Evolutionary conservation across 108 stramenopile genomes (phyloP), one percentile per base, ranked within the genome.

Genomic region (Skeletonema potamos): DNA sequence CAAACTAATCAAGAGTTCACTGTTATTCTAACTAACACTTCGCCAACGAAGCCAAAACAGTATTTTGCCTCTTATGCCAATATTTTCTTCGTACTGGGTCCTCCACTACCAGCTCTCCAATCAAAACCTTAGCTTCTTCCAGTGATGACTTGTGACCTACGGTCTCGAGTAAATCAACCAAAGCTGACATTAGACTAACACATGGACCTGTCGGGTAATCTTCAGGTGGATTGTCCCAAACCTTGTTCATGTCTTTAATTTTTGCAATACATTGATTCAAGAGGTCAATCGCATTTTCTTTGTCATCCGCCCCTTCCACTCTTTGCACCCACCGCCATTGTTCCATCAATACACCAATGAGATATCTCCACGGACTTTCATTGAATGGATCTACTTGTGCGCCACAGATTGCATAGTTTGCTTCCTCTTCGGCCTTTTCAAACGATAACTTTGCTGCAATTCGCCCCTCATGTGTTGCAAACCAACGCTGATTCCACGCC

Each of bases 401-500:
- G 10, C 82, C 82, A 13, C 66, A 67, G 6, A 91, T 27, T 34
- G 90, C 87, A 76, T 89, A 91, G 28, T 85, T 77, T 1, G 87
- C 79, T 68, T 90, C 88, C 81, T 72, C 60, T 18, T 58, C 24
- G 18, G 88, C 81, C 34, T 62, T 46, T 13, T 82, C 84, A 1
- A 82, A 26, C 6, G 77, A n/a, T 26, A 90, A 55, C 12, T 79
- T 18, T 29, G 55, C 15, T 33, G 56, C 37, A 54, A 72, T 66
- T 29, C 72, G 36, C 10, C 85, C 84, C 46, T 74, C 62, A 66
- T 96, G 93, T 7, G 77, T 56, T n/a, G 90, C 94, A 79, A 97
- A 96, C 96, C 97, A 98, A 12, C 97, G 84, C 60, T 98, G 95
- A 84, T 97, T 98, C 99, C 99, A 99, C 7, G 96, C 99, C 18